A percentile compares a stretch with the other conserved stretches of the same genome.
These are phyloP conservation scores for Leccinum obscurum DNA, from an alignment of 768 basidiomycete species.

Conservation along the genomic window DNA sequence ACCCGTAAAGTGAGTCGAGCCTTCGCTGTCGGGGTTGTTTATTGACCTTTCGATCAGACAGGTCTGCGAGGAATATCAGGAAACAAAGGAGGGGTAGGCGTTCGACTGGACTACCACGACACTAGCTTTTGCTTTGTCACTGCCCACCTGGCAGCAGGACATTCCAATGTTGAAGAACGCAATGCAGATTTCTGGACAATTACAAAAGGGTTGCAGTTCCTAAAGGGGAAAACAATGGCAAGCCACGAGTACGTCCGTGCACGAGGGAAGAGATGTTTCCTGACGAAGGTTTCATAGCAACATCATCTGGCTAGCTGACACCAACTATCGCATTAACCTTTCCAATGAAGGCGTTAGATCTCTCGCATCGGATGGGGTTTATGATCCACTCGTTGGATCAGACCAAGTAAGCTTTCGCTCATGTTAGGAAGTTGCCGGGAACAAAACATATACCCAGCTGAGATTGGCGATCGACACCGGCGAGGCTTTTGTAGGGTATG, in stretches of 20 bases:
- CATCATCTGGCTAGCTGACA: constrained; percentile 92
- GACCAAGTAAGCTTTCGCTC: constrained; percentile 70
- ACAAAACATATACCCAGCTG: constrained; percentile 48
- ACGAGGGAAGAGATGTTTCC: constrained; percentile 2
- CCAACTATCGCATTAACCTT: constrained; percentile 91
- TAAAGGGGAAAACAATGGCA: constrained; percentile 83
- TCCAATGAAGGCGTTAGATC: constrained; percentile 78
- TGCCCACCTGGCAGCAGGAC: constrained; percentile 96
- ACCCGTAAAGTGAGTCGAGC: constrained; percentile 73
- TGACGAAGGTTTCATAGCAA: constrained; percentile 54
- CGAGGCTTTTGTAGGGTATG: constrained; percentile 79
- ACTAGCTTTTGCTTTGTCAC: constrained; percentile 95
- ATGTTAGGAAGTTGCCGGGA: not conserved
- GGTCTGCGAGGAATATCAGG: constrained; percentile 92
- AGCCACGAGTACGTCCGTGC: constrained; percentile 77
- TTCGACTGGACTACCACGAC: constrained; percentile 80
- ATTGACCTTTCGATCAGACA: constrained; percentile 49
- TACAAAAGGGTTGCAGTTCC: constrained; percentile 77
- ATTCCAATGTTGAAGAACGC: constrained; percentile 84
- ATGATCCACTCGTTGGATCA: constrained; percentile 70
- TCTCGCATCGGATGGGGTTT: constrained; percentile 62
- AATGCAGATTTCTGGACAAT: constrained; percentile 94
- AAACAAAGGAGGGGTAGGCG: constrained; percentile 95
- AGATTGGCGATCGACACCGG: constrained; percentile 66
- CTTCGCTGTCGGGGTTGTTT: not conserved